Base-by-base conservation (phyloP, 768 basidiomycete species). In the Daedaleopsis nitida region DNA sequence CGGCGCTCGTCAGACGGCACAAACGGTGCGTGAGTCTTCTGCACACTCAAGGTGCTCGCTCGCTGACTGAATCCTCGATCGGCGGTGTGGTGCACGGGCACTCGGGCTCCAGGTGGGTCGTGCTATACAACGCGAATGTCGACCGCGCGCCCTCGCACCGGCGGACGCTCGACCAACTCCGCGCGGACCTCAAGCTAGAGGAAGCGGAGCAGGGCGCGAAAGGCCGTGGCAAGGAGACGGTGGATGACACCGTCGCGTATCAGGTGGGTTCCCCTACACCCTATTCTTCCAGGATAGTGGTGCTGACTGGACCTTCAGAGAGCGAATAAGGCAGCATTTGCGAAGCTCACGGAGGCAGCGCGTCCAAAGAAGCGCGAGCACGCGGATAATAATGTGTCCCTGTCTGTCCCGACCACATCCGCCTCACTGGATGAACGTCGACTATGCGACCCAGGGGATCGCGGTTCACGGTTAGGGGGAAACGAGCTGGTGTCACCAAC, bases 111-210 rank as follows among this genome's bases (percentile, higher is more conserved):
- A 90, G 89, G 63, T 91, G 88, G 87, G 80, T 88, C 0, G 84
- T 85, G 74, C 69, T 87, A 44, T 86, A 80, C 65, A 91, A 91
- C 62, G 83, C 88, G 32, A 91, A 91, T 69, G 76, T 89, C 10
- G 89, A 91, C 73, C 82, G 81, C 64, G 78, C 78, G 19, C 53
- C 64, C 1, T 52, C 65, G 17, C 75, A 80, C 48, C 79, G 86
- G 32, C 83, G 82, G 68, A 76, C 76, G 17, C 70, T 77, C 57
- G 61, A 69, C 1, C 80, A 81, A 38, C 77, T 91, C 14, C 77
- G 78, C 44, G 68, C 67, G 44, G 87, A 88, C 37, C 68, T 91
- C 64, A 74, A 72, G 65, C 86, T 85, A 86, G 88, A 89, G 64
- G 83, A 80, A 24, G 78, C 78, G 34, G 76, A 72, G 55, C 50